Conservation (phyloP, 2,329 filamentous ascomycete species). For the Cladosporium velox region DNA sequence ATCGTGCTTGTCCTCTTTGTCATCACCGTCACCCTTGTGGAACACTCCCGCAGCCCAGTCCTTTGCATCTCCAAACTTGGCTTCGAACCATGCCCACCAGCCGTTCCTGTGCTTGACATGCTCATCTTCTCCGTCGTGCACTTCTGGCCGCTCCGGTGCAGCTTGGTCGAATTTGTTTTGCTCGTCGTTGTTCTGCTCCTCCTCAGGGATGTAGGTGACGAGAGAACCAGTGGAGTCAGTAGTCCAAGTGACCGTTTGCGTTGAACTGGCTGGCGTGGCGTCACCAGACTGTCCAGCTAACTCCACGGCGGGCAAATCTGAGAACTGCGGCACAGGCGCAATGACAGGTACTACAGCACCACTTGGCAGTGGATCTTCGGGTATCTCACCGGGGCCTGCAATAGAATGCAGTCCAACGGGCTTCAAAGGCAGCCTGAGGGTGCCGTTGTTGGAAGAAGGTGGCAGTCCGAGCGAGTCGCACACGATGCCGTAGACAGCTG, state of each 20-base stretch:
- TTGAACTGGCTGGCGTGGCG: constrained; percentile 20
- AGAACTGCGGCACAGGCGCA: constrained; percentile 13
- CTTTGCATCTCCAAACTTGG: constrained; percentile 36
- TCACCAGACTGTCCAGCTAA: background rate
- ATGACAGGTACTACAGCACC: constrained; percentile 8
- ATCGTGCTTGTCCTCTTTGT: constrained; percentile 6
- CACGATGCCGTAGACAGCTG: constrained; percentile 90
- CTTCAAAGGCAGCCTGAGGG: constrained; percentile 69
- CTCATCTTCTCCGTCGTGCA: constrained; percentile 27
- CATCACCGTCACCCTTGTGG: constrained; percentile 15
- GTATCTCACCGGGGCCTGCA: constrained; percentile 23
- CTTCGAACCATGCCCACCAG: constrained; percentile 38
- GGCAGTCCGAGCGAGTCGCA: constrained; percentile 80
- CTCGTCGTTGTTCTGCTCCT: constrained; percentile 3
- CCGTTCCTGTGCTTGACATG: constrained; percentile 24
- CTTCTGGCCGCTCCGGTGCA: constrained; percentile 19
- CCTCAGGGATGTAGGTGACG: constrained; percentile 8
- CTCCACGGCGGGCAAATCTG: constrained; percentile 3
- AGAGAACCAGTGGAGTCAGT: constrained; percentile 6
- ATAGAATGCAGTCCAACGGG: constrained; percentile 60
- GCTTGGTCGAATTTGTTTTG: background rate
- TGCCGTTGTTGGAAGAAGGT: constrained; percentile 77
- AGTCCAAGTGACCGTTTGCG: constrained; percentile 10
- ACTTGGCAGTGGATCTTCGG: constrained; percentile 26
- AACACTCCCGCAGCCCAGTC: constrained; percentile 36